Conservation (phyloP, 2,329 filamentous ascomycete genomes). For the Diaporthe sp. region DNA sequence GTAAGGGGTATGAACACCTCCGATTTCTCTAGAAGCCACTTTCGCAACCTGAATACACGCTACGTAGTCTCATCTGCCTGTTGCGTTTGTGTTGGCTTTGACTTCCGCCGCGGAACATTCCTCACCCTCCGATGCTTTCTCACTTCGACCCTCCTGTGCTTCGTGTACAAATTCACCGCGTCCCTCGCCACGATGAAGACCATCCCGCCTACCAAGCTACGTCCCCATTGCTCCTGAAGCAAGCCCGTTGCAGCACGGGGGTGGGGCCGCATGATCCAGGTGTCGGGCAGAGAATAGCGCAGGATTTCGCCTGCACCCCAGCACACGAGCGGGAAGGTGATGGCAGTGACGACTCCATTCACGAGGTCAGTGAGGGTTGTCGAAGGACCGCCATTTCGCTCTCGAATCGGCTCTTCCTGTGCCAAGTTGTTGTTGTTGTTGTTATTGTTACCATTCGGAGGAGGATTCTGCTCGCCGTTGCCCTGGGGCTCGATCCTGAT, state of each 20-base stretch:
- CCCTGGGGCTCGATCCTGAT: conserved; percentile 26
- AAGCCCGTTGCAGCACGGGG: conserved; percentile 68
- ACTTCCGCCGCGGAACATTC: conserved; percentile 53
- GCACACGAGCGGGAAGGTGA: conserved; percentile 87
- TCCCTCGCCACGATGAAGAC: conserved; percentile 88
- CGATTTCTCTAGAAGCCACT: neutral
- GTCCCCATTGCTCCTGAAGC: conserved; percentile 87
- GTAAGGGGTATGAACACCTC: neutral
- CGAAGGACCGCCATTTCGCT: conserved; percentile 46
- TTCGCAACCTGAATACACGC: neutral
- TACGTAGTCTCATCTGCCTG: conserved; percentile 1
- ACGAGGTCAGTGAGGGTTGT: conserved; percentile 57
- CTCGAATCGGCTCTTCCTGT: conserved; percentile 39
- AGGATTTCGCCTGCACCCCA: conserved; percentile 83
- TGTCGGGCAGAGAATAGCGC: conserved; percentile 73
- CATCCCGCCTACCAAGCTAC: conserved; percentile 89
- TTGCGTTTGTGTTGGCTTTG: conserved; percentile 21
- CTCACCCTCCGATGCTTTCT: conserved; percentile 66
- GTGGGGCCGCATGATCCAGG: conserved; percentile 69
- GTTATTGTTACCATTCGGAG: conserved; percentile 37
- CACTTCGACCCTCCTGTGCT: conserved; percentile 71
- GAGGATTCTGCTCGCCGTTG: conserved; percentile 37
- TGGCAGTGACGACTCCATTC: conserved; percentile 64
- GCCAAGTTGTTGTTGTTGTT: conserved; percentile 41
- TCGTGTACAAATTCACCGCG: conserved; percentile 70